These are phyloP conservation scores for Penicillium longicatenatum DNA, from an alignment of 495 filamentous ascomycete genomes.

Conservation along the genomic window DNA sequence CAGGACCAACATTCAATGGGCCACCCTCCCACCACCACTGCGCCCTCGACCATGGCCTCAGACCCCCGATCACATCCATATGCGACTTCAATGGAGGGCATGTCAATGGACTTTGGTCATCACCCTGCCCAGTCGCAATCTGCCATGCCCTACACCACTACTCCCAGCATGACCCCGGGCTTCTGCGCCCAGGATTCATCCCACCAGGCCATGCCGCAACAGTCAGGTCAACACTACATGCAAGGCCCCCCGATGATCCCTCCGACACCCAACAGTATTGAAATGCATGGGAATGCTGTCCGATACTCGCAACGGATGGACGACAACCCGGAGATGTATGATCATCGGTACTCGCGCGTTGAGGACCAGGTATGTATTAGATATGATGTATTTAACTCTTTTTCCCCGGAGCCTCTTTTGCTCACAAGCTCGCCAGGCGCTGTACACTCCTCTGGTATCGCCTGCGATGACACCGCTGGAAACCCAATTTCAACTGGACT, in stretches of 20 bases:
- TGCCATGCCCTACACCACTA: slow-evolving; percentile 12
- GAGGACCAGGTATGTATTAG: slow-evolving; percentile 69
- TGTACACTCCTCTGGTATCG: slow-evolving; percentile 92
- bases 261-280: slow-evolving; percentile 90
- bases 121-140: slow-evolving; percentile 28
- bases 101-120: slow-evolving; percentile 38
- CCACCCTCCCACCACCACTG: slow-evolving; percentile 32
- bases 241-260: slow-evolving; percentile 71
- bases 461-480: slow-evolving; percentile 93
- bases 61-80: slow-evolving; percentile 36
- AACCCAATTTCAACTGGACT: slow-evolving; percentile 75
- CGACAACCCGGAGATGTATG: slow-evolving; percentile 65
- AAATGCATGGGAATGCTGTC: slow-evolving; percentile 71
- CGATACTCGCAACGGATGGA: slow-evolving; percentile 65
- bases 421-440: slow-evolving; percentile 50
- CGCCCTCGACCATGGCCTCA: slow-evolving; percentile 30
- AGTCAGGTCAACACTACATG: slow-evolving; percentile 50
- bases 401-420: not conserved
- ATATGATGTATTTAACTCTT: not conserved
- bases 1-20: slow-evolving; percentile 30
- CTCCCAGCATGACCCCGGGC: slow-evolving; percentile 37
- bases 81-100: slow-evolving; percentile 30
- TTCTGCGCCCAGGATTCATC: slow-evolving; percentile 43
- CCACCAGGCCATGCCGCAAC: slow-evolving; percentile 52
- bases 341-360: slow-evolving; percentile 65